Evolutionary conservation across 768 basidiomycete genomes (phyloP).

Genomic region (Termitomyces sp.): DNA sequence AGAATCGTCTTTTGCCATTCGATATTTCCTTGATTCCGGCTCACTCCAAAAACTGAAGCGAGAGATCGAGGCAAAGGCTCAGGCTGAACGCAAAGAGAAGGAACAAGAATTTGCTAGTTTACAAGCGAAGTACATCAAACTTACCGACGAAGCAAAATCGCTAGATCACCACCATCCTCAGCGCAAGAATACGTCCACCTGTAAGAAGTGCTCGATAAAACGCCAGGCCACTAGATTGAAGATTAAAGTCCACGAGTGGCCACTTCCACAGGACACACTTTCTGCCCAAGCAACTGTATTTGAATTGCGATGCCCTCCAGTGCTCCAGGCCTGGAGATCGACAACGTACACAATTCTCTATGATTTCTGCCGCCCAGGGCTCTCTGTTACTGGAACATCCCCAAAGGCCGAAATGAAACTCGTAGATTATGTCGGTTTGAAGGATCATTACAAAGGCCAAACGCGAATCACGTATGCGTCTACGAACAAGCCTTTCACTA

Average conservation of each 20-base stretch:
- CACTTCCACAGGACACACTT: conserved; percentile 30
- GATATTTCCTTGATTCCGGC: conserved; percentile 29
- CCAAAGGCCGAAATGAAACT: conserved; percentile 6
- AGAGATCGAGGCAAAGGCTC: conserved; percentile 29
- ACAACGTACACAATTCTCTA: conserved; percentile 37
- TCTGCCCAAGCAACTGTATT: conserved; percentile 35
- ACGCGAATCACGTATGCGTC: conserved; percentile 37
- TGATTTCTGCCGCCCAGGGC: conserved; percentile 28
- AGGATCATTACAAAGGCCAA: not conserved
- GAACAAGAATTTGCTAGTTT: conserved; percentile 22
- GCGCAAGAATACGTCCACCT: not conserved
- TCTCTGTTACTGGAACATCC: not conserved
- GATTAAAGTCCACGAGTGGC: conserved; percentile 46
- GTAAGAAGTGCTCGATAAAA: conserved; percentile 19
- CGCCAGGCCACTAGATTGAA: conserved; percentile 15
- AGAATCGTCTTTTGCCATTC: conserved; percentile 28
- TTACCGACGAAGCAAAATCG: conserved; percentile 11
- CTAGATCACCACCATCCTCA: conserved; percentile 5
- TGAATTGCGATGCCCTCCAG: conserved; percentile 37
- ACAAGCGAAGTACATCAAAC: conserved; percentile 21
- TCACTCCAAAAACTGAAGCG: conserved; percentile 21
- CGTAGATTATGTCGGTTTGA: conserved; percentile 1
- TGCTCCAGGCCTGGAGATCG: conserved; percentile 43
- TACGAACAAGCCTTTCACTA: conserved; percentile 27
- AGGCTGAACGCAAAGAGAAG: conserved; percentile 18